phyloP scores from a whole-genome alignment of 1,139 yeast species.

The Arxiozyma bovina region DNA sequence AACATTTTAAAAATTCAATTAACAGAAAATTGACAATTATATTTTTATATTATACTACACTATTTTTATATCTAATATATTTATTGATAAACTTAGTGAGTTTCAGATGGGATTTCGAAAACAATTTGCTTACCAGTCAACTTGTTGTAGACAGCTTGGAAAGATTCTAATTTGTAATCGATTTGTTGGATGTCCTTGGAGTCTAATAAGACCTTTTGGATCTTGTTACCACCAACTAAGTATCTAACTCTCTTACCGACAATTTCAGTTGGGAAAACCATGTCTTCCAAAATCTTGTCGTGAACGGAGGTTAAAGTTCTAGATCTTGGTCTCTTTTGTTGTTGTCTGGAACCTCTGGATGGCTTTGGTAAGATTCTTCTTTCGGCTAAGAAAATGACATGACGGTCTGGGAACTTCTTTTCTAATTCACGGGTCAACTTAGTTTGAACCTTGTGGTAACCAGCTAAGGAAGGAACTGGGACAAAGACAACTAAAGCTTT shows the following conservation, averaged over 20 bases:
- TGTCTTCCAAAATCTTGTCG: conserved; percentile 97
- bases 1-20: not conserved
- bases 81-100: conserved; percentile 37
- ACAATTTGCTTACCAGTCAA: conserved; percentile 99
- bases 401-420: conserved; percentile 99
- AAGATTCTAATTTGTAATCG: conserved; percentile 98
- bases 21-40: not conserved
- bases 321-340: conserved; percentile 99
- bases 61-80: conserved; percentile 1
- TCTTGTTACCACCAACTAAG: conserved; percentile 98
- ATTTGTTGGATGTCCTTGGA: conserved; percentile 95
- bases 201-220: conserved; percentile 96
- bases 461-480: conserved; percentile 88
- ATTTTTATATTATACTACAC: not conserved
- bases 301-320: conserved; percentile 98
- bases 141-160: conserved; percentile 97
- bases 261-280: conserved; percentile 99
- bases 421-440: conserved; percentile 98
- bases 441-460: conserved; percentile 96
- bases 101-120: conserved; percentile 88
- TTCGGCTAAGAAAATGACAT: conserved; percentile 98
- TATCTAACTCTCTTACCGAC: conserved; percentile 99
- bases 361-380: conserved; percentile 99
- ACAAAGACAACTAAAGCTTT: conserved; percentile 97
- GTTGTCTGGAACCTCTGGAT: conserved; percentile 80